Evolutionary conservation across 1,139 yeast genomes (phyloP).

Genomic region (Sugiyamaella paludigena): DNA sequence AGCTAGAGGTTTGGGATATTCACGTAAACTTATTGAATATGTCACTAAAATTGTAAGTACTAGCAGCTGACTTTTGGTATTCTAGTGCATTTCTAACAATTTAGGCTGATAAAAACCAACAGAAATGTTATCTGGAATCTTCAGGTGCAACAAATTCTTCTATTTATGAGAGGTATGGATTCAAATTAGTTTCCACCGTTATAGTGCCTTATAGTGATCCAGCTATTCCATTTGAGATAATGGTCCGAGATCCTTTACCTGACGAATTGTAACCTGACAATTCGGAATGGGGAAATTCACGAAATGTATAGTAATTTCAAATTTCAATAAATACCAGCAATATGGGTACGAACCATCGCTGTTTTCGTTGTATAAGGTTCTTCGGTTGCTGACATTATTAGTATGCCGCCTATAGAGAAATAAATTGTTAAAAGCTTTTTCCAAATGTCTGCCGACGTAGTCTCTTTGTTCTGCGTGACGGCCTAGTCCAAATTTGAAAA

Average conservation of each 20-base stretch:
- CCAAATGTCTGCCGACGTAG: too few relatives aligned
- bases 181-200: slow-evolving; percentile 29
- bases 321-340: too few relatives aligned
- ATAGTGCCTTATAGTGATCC: slow-evolving; percentile 16
- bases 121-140: slow-evolving; percentile 57
- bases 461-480: too few relatives aligned
- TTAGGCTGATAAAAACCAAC: slow-evolving; percentile 45
- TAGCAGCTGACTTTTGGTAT: neutral
- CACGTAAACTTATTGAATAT: slow-evolving; percentile 55
- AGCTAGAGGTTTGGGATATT: slow-evolving; percentile 68
- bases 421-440: too few relatives aligned
- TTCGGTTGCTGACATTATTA: too few relatives aligned
- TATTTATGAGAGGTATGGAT: slow-evolving; percentile 58
- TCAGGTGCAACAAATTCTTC: slow-evolving; percentile 54
- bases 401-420: too few relatives aligned
- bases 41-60: slow-evolving; percentile 45
- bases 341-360: too few relatives aligned
- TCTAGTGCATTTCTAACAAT: neutral
- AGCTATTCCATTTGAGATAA: slow-evolving; percentile 11
- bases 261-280: too few relatives aligned
- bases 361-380: too few relatives aligned
- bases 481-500: too few relatives aligned
- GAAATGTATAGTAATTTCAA: too few relatives aligned
- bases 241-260: slow-evolving; percentile 12
- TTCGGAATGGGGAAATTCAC: too few relatives aligned